Base-by-base conservation (phyloP, 2,329 filamentous ascomycete genomes). In the Pyrenophora tritici-repentis region DNA sequence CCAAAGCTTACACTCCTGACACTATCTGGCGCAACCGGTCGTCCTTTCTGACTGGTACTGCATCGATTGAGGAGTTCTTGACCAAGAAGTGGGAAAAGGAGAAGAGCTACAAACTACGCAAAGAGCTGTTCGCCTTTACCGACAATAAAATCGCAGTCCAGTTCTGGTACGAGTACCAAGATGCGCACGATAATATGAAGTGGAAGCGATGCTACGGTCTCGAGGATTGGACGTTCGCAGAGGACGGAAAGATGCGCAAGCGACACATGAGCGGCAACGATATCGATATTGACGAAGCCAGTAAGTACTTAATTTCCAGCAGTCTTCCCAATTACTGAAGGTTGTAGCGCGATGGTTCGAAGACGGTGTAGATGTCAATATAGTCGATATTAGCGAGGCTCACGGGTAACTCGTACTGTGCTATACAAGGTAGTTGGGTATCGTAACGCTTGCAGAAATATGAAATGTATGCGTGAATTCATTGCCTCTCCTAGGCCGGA, bases 101-200 rank as follows among this genome's bases (percentile, higher is more conserved):
- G 71, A 76, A 83, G 36, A 84, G 80, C 13, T 95, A 95, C 65
- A 81, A 82, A 0, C 79, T 96, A 47, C 83, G 90, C 46, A 95
- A 96, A 72, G 91, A 96, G 69, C 77, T 96, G 1, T 96, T 95
- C 72, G 81, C 89, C 1, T 94, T 91, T 65, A 80, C 76, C 0
- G 86, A 86, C 32, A 79, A 93, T 72, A 88, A 84, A 73, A 93
- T 92, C 58, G 90, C 90, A 1, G 91, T 95, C 17, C 90, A 96
- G 68, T 95, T 94, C 71, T 95, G 90, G 90, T 95, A 93, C 65
- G 88, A 95, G 73, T 92, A 85, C 75, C 82, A 85, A 57, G 89
- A 93, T 64, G 74, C 75, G 6, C 62, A 79, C 1, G 86, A 88
- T 32, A 85, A 71, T 6, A 73, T 78, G 75, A 78, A 90, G 70